These are phyloP conservation scores for Jamesozyma jinghongensis DNA, from an alignment of 805 yeast genomes.

Conservation along the genomic window DNA sequence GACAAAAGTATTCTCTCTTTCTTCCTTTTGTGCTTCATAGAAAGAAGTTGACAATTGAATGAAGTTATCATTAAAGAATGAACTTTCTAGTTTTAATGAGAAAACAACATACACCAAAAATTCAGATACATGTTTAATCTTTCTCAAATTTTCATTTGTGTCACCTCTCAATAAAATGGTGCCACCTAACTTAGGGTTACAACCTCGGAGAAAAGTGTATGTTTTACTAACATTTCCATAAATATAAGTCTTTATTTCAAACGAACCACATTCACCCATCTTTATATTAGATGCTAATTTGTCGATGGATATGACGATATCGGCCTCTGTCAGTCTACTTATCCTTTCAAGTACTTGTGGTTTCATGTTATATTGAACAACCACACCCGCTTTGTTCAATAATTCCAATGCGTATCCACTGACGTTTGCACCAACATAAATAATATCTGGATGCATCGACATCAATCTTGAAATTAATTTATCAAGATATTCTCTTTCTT, in stretches of 20 bases:
- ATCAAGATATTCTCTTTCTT: slow-evolving; percentile 75
- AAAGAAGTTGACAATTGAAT: slow-evolving; percentile 39
- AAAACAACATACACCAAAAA: slow-evolving; percentile 72
- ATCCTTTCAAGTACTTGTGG: slow-evolving; percentile 73
- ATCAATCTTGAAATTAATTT: slow-evolving; percentile 72
- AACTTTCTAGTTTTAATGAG: slow-evolving; percentile 71
- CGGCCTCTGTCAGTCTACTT: slow-evolving; percentile 72
- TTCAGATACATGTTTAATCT: slow-evolving; percentile 69
- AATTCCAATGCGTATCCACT: slow-evolving; percentile 73
- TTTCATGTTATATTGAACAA: slow-evolving; percentile 75
- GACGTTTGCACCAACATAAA: slow-evolving; percentile 69
- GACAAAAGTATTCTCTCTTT: slow-evolving; percentile 9
- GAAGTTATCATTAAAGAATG: slow-evolving; percentile 61
- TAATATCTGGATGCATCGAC: slow-evolving; percentile 66
- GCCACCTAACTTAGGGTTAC: slow-evolving; percentile 64
- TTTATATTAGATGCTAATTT: slow-evolving; percentile 62
- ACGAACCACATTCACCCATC: slow-evolving; percentile 64
- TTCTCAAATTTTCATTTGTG: slow-evolving; percentile 47
- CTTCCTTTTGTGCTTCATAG: slow-evolving; percentile 22
- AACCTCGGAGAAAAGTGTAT: slow-evolving; percentile 71
- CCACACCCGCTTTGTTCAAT: slow-evolving; percentile 63
- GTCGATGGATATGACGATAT: slow-evolving; percentile 78
- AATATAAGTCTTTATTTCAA: slow-evolving; percentile 62
- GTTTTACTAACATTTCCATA: slow-evolving; percentile 53
- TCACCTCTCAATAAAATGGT: slow-evolving; percentile 85